These are phyloP conservation scores for Acrocalymma vagum DNA, from an alignment of 2,329 filamentous ascomycete genomes.

Conservation along the genomic window DNA sequence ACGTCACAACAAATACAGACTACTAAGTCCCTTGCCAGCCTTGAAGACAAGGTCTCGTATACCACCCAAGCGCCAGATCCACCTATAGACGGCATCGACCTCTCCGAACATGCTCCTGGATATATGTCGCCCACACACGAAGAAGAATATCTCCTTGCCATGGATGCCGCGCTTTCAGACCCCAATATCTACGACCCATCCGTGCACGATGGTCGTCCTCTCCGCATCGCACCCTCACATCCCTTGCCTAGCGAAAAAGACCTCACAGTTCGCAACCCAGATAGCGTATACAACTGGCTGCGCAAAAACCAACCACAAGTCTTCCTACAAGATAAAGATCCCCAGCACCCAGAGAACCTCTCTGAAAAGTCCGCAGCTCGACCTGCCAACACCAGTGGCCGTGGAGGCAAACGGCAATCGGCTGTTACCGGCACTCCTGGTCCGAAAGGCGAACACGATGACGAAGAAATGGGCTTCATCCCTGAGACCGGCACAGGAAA, in stretches of 20 bases:
- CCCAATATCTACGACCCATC: conserved; percentile 64
- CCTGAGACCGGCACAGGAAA: conserved; percentile 38
- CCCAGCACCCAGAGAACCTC: conserved; percentile 46
- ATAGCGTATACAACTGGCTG: conserved; percentile 96
- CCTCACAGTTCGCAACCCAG: conserved; percentile 76
- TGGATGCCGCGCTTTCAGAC: conserved; percentile 63
- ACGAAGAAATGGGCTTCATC: conserved; percentile 50
- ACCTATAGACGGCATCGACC: conserved; percentile 52
- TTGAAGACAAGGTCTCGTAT: conserved; percentile 53
- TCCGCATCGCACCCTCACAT: conserved; percentile 49
- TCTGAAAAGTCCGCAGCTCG: conserved; percentile 42
- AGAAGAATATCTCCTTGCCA: conserved; percentile 74
- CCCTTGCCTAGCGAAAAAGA: conserved; percentile 57
- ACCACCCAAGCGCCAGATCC: conserved; percentile 43
- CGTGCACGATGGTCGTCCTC: conserved; percentile 48
- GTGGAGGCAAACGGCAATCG: conserved; percentile 40
- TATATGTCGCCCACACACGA: conserved; percentile 76
- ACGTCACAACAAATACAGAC: conserved; percentile 31
- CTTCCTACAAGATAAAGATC: conserved; percentile 77
- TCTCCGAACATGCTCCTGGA: conserved; percentile 66
- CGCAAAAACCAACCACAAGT: conserved; percentile 84
- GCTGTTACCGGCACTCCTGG: conserved; percentile 45
- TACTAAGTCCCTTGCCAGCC: conserved; percentile 42
- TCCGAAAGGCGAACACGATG: conserved; percentile 49
- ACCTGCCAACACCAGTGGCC: conserved; percentile 33